Percentiles rank a stretch among this genome's conserved stretches.
Evolutionary conservation across 169 alveolate species (phyloP).

Genomic region (Plasmodium falciparum): DNA sequence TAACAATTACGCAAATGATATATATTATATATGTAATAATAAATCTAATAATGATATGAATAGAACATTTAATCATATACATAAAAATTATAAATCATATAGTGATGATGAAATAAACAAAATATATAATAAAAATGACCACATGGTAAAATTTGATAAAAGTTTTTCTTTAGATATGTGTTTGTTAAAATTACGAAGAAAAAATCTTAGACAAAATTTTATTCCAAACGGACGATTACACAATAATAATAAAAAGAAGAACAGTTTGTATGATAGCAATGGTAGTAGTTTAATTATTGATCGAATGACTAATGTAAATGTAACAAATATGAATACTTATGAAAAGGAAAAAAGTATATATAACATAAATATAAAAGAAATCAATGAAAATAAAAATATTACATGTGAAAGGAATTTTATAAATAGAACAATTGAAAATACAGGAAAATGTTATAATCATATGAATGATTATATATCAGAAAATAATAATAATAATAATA

Average conservation of each 20-base stretch:
- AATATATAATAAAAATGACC: neutral
- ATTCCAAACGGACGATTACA: neutral
- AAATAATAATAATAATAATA: no score
- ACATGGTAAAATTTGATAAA: slow-evolving; percentile 2
- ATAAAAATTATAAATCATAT: neutral
- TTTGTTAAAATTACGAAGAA: neutral
- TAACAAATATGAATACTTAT: neutral
- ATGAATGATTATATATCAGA: no score
- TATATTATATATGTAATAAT: no score
- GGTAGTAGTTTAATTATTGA: neutral
- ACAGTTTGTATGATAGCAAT: neutral
- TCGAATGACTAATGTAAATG: neutral
- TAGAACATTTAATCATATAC: no score
- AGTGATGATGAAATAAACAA: neutral
- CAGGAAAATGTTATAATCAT: no score
- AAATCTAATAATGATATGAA: no score
- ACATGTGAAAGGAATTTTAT: no score
- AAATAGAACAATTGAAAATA: no score
- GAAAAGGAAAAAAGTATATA: neutral
- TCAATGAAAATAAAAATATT: neutral
- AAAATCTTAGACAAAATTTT: no score
- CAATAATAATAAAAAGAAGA: neutral
- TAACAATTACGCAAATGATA: no score
- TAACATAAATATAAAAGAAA: neutral
- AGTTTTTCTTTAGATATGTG: neutral